phyloP scores from a whole-genome alignment of 2,329 filamentous ascomycete species.

The Epichloe glyceriae region DNA sequence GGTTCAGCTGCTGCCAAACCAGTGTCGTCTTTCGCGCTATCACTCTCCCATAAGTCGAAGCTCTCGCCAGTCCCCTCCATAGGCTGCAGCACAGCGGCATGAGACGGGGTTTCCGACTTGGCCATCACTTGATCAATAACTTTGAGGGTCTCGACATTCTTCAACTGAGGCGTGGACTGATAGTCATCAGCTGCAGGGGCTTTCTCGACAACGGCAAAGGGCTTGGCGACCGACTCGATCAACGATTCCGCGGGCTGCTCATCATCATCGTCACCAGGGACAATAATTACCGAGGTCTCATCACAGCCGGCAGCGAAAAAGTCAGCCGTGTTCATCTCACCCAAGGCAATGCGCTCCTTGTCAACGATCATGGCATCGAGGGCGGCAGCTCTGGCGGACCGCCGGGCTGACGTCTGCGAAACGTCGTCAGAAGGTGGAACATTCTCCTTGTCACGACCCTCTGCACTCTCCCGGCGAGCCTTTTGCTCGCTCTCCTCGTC shows the following conservation, averaged over 20 bases:
- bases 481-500: conserved; percentile 62
- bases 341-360: conserved; percentile 50
- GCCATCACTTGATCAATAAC: conserved; percentile 25
- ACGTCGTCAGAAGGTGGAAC: conserved; percentile 61
- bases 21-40: conserved; percentile 46
- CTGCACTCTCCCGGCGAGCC: conserved; percentile 35
- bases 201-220: not conserved
- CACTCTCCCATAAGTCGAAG: conserved; percentile 61
- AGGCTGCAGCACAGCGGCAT: conserved; percentile 37
- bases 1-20: conserved; percentile 19
- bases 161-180: conserved; percentile 10
- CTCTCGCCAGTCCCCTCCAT: conserved; percentile 46
- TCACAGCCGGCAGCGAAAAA: conserved; percentile 57
- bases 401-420: conserved; percentile 39
- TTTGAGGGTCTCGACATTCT: conserved; percentile 7
- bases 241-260: conserved; percentile 14
- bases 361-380: conserved; percentile 47
- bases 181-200: conserved; percentile 8
- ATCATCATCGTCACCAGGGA: conserved; percentile 47
- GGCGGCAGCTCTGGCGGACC: conserved; percentile 13
- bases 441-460: conserved; percentile 80
- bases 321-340: conserved; percentile 53
- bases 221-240: not conserved
- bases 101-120: conserved; percentile 24
- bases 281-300: conserved; percentile 45